phyloP scores from a whole-genome alignment of 495 filamentous ascomycete genomes.

The Penicillium diatomitis region DNA sequence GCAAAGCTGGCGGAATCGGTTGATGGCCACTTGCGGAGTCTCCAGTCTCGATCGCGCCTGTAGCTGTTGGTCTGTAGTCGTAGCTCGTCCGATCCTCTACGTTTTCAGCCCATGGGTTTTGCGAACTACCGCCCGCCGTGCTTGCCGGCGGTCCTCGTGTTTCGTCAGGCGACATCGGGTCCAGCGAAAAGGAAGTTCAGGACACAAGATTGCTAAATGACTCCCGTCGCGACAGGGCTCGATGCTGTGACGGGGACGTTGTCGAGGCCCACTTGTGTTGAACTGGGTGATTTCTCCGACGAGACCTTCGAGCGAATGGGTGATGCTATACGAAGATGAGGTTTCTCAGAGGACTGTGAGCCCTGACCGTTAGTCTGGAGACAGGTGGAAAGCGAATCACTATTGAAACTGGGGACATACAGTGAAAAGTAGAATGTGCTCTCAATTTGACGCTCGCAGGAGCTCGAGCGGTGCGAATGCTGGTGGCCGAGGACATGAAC shows the following conservation, averaged over 20 bases:
- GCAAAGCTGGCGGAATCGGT: constrained; percentile 18
- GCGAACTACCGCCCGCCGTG: constrained; percentile 19
- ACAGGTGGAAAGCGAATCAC: no score
- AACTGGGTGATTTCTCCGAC: constrained; percentile 19
- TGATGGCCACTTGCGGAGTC: constrained; percentile 5
- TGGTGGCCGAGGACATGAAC: no score
- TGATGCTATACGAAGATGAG: no score
- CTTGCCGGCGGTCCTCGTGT: constrained; percentile 34
- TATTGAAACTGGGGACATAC: no score
- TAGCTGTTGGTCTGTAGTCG: constrained; percentile 5
- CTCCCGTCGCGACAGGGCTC: constrained; percentile 25
- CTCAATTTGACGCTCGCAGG: no score
- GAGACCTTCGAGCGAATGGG: no score
- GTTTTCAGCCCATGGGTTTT: constrained; percentile 29
- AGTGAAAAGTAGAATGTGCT: no score
- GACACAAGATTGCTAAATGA: constrained; percentile 36
- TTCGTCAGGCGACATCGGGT: constrained; percentile 36
- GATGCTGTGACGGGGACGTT: constrained; percentile 23
- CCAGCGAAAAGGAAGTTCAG: constrained; percentile 36
- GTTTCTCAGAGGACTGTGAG: no score
- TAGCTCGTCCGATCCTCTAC: constrained; percentile 12
- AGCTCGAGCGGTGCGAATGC: no score
- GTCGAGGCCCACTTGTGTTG: constrained; percentile 20
- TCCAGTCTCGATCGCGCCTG: not conserved
- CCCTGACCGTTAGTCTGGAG: no score